Conservation (phyloP, 805 yeast genomes). For the Wickerhamiella sorbophila region DNA sequence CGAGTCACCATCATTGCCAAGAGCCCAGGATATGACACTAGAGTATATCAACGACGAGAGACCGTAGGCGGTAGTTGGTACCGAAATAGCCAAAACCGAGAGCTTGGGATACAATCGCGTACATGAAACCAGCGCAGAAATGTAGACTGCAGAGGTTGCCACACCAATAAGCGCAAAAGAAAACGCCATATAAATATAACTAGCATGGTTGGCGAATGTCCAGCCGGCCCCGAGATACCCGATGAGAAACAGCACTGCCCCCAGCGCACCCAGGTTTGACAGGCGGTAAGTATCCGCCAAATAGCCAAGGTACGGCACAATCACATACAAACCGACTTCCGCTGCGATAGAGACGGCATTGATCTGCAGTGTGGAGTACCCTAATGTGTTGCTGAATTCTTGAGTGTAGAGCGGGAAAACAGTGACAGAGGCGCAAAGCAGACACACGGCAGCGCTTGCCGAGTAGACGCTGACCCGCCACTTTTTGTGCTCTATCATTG, state of each 20-base stretch:
- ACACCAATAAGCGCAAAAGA: constrained; percentile 26
- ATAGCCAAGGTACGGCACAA: constrained; percentile 70
- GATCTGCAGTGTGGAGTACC: constrained; percentile 49
- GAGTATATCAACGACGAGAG: constrained; percentile 64
- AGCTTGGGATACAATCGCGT: constrained; percentile 69
- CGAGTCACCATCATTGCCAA: neutral
- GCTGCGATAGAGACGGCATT: constrained; percentile 64
- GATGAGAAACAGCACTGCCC: constrained; percentile 49
- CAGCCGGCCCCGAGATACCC: constrained; percentile 44
- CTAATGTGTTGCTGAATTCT: constrained; percentile 43
- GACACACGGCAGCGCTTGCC: constrained; percentile 25
- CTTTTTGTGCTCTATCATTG: too few species aligned
- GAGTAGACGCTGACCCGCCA: constrained; percentile 4
- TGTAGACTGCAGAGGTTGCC: constrained; percentile 27
- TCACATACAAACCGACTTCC: constrained; percentile 69
- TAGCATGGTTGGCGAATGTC: constrained; percentile 20
- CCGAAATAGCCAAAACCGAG: constrained; percentile 69
- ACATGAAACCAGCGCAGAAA: constrained; percentile 41
- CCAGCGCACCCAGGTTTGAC: constrained; percentile 46
- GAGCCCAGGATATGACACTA: constrained; percentile 29
- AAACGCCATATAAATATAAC: constrained; percentile 17
- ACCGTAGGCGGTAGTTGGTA: constrained; percentile 84
- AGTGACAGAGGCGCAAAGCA: constrained; percentile 69
- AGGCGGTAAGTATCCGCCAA: constrained; percentile 81
- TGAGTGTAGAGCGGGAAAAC: constrained; percentile 70